Evolutionary conservation across 2,329 filamentous ascomycete species (phyloP), one percentile per base, ranked within the genome.

Genomic region (Phyllosticta paracitricarpa): DNA sequence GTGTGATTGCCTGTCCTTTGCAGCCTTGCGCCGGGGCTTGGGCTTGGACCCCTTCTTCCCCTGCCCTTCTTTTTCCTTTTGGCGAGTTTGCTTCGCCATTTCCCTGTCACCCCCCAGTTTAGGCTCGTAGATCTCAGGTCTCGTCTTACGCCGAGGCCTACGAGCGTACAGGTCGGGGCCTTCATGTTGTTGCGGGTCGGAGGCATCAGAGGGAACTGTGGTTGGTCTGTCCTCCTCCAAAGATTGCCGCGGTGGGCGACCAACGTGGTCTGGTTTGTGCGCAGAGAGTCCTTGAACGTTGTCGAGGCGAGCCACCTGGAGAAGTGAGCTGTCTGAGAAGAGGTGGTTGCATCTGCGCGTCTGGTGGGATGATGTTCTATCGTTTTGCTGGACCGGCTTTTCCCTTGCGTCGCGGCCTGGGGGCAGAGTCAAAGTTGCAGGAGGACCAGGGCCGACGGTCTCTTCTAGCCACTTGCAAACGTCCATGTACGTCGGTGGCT

Each of bases 71-170:
- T 65, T 61, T 68, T 67, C 65, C 71, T 65, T 61, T 70, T 68
- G 66, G 51, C 64, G 57, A 66, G 68, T 26, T 61, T 61, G 30
- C 55, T 61, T 40, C 63, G 64, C 58, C 63, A 67, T 68, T 30
- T 62, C 63, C 59, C 63, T 65, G 61, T 68, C 40, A 7, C 6
- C 40, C 40, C 40, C 68, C 35, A 62, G 57, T 62, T 75, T 75
- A 26, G 71, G 68, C 51, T 75, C 73, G 64, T 81, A 81, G 61
- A 71, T 73, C 62, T 80, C 78, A 51, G 71, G 69, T 48, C 73
- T 76, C 25, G 77, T 80, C 68, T 77, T 81, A 68, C 73, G 74
- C 60, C 79, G 74, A 64, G 76, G 70, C 62, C 71, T 75, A 61
- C 74, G 75, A 66, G 74, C 71, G 68, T 78, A 81, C 8, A 61